Conservation (phyloP, 2,329 filamentous ascomycete genomes). For the Myriosclerotinia scirpicola region DNA sequence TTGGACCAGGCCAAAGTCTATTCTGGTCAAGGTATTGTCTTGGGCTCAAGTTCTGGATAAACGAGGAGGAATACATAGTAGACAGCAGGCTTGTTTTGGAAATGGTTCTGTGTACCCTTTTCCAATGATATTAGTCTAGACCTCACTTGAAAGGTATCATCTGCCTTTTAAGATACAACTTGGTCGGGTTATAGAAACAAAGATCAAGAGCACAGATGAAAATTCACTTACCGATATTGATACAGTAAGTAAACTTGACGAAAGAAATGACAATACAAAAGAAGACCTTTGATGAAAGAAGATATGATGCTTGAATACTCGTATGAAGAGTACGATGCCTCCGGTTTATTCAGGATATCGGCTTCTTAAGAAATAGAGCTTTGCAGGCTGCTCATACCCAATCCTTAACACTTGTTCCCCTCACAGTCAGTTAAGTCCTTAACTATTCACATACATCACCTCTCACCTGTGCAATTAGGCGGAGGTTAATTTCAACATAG, state of each 20-base stretch:
- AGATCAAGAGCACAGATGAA: background rate
- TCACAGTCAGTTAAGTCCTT: background rate
- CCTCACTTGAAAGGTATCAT: slow-evolving; percentile 12
- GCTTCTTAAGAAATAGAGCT: background rate
- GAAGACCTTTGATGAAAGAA: no score
- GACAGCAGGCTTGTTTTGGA: slow-evolving; percentile 6
- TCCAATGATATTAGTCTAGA: slow-evolving; percentile 20
- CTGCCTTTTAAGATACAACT: background rate
- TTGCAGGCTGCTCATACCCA: background rate
- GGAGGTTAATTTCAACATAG: slow-evolving; percentile 1
- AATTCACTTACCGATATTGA: slow-evolving; percentile 6
- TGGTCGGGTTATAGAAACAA: background rate
- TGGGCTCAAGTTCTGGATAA: background rate
- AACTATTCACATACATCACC: background rate
- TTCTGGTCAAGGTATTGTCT: background rate
- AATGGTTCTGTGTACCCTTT: slow-evolving; percentile 19
- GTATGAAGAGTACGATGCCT: background rate
- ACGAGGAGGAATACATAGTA: slow-evolving; percentile 12
- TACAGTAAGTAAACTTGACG: background rate
- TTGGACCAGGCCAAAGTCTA: slow-evolving; percentile 3
- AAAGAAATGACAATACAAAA: background rate
- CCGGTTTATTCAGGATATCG: background rate
- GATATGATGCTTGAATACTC: background rate
- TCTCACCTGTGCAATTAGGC: background rate
- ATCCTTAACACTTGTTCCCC: background rate